phyloP scores from a whole-genome alignment of 1,139 yeast species.

The Candida smagusa region DNA sequence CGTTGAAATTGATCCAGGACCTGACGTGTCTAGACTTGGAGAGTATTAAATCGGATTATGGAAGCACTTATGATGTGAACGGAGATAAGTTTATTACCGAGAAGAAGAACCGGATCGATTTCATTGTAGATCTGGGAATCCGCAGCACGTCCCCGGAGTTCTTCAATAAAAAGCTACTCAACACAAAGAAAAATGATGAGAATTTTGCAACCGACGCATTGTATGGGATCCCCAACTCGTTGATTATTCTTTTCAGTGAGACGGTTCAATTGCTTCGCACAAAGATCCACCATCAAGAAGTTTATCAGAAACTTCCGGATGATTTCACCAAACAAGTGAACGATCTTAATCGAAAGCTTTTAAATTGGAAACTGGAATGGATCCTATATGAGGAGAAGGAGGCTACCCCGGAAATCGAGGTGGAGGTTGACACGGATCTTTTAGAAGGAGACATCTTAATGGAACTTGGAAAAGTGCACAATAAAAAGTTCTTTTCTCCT shows the following conservation, averaged over 20 bases:
- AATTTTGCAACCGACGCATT: constrained; percentile 76
- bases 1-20: constrained; percentile 72
- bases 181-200: constrained; percentile 46
- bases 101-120: constrained; percentile 29
- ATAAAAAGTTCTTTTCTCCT: constrained; percentile 44
- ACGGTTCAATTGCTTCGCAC: constrained; percentile 64
- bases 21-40: constrained; percentile 57
- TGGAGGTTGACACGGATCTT: constrained; percentile 11
- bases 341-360: constrained; percentile 49
- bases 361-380: constrained; percentile 71
- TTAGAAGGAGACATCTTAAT: constrained; percentile 16
- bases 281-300: constrained; percentile 49
- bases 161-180: constrained; percentile 42
- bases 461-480: constrained; percentile 10
- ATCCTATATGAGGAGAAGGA: constrained; percentile 28
- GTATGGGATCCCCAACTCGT: constrained; percentile 81
- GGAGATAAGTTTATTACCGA: constrained; percentile 29
- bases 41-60: constrained; percentile 36
- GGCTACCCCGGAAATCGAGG: constrained; percentile 4
- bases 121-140: constrained; percentile 35
- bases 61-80: constrained; percentile 33
- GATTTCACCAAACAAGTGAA: constrained; percentile 45
- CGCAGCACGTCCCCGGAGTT: constrained; percentile 37
- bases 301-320: constrained; percentile 30
- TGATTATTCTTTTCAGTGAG: constrained; percentile 67